phyloP scores from a whole-genome alignment of 1,284 basidiomycete genomes.

The Calocybe gambosa region DNA sequence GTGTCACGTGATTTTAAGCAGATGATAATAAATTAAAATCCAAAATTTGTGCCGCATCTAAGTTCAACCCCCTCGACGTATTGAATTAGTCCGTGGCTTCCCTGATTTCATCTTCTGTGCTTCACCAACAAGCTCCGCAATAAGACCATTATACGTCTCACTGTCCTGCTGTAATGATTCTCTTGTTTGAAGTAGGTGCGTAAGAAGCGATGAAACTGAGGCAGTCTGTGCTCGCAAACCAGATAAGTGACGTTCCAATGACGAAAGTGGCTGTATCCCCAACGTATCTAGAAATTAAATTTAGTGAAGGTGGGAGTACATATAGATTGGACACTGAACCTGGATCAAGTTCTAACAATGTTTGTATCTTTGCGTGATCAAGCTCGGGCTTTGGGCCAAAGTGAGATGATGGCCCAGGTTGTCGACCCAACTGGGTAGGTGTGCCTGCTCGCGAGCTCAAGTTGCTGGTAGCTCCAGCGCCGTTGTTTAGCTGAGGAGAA shows the following conservation, averaged over 20 bases:
- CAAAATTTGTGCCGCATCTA: slow-evolving; percentile 21
- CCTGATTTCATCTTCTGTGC: slow-evolving; percentile 73
- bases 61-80: slow-evolving; percentile 47
- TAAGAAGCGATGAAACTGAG: slow-evolving; percentile 67
- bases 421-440: slow-evolving; percentile 40
- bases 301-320: neutral
- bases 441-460: slow-evolving; percentile 52
- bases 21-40: slow-evolving; percentile 5
- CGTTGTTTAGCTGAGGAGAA: slow-evolving; percentile 29
- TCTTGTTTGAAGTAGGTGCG: slow-evolving; percentile 75
- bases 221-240: slow-evolving; percentile 67
- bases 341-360: slow-evolving; percentile 60
- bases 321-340: slow-evolving; percentile 39
- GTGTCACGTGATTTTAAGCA: too few relatives aligned
- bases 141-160: slow-evolving; percentile 77
- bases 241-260: slow-evolving; percentile 59
- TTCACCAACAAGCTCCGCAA: slow-evolving; percentile 76
- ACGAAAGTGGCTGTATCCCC: slow-evolving; percentile 60
- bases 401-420: slow-evolving; percentile 31
- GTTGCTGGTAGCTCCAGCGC: slow-evolving; percentile 33
- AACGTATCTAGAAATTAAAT: slow-evolving; percentile 51
- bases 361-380: slow-evolving; percentile 57
- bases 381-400: slow-evolving; percentile 71
- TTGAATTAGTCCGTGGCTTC: slow-evolving; percentile 42
- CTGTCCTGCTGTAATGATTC: slow-evolving; percentile 85